These are phyloP conservation scores for Lactarius sanguifluus DNA, from an alignment of 768 basidiomycete genomes.

Conservation along the genomic window DNA sequence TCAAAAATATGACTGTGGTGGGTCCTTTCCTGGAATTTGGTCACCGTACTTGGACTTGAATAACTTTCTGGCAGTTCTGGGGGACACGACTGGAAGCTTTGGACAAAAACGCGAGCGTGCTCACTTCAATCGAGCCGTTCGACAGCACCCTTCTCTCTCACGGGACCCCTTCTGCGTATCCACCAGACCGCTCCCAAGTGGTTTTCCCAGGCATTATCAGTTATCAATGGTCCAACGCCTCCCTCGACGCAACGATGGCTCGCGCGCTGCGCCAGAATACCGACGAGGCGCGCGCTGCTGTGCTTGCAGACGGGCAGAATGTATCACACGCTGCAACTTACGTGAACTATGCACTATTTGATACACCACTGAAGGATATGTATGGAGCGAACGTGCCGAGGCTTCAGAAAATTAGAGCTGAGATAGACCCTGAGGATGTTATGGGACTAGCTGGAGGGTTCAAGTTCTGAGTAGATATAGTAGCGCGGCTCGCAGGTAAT, in stretches of 20 bases:
- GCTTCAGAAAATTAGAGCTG: conserved; percentile 10
- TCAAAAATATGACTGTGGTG: background rate
- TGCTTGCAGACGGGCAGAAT: conserved; percentile 29
- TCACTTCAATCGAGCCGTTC: conserved; percentile 3
- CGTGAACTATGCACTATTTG: conserved; percentile 27
- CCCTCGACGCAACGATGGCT: conserved; percentile 44
- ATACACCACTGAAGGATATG: conserved; percentile 22
- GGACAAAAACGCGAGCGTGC: background rate
- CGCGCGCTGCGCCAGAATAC: conserved; percentile 36
- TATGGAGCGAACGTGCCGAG: conserved; percentile 28
- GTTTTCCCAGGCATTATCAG: conserved; percentile 3
- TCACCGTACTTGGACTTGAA: background rate
- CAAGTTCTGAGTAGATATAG: conserved; percentile 17
- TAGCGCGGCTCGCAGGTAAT: background rate
- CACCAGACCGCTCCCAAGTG: conserved; percentile 16
- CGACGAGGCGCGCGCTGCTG: background rate
- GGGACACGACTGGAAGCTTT: background rate
- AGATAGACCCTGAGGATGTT: conserved; percentile 29
- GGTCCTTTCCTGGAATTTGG: background rate
- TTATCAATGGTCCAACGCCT: conserved; percentile 14
- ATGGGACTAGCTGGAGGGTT: conserved; percentile 32
- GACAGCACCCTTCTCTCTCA: conserved; percentile 8
- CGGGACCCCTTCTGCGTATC: conserved; percentile 20
- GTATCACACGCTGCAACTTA: conserved; percentile 22
- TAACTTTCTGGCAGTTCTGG: conserved; percentile 8